Evolutionary conservation across 306 rosid genomes (phyloP).

Genomic region (Morella rubra): DNA sequence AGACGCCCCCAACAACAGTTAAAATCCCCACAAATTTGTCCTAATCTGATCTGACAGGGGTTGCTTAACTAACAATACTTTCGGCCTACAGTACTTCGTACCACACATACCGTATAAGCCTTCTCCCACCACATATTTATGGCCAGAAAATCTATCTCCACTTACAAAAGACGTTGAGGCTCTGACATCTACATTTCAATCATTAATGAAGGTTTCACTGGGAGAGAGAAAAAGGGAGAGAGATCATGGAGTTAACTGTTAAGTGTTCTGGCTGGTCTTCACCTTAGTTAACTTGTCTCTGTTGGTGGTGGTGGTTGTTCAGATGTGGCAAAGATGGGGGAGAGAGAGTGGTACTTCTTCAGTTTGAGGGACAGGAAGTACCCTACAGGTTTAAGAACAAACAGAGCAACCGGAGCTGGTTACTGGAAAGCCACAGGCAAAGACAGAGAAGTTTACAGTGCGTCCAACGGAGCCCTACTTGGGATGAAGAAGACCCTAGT

Average conservation of each 20-base stretch:
- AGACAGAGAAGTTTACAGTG: constrained; percentile 58
- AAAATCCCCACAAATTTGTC: too few species aligned
- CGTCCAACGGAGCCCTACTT: constrained; percentile 36
- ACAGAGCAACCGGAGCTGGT: constrained; percentile 75
- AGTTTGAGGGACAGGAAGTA: constrained; percentile 79
- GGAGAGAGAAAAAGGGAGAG: neutral
- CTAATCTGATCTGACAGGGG: too few species aligned
- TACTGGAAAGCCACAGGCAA: constrained; percentile 94
- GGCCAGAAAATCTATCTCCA: constrained; percentile 17
- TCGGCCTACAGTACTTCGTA: too few species aligned
- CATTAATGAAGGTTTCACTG: neutral
- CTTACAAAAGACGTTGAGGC: neutral
- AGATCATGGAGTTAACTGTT: neutral
- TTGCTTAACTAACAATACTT: too few species aligned
- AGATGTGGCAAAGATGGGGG: constrained; percentile 83
- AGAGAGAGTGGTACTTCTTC: constrained; percentile 77
- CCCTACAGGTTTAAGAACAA: constrained; percentile 75
- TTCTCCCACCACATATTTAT: neutral
- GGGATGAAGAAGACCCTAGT: constrained; percentile 92
- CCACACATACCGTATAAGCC: neutral
- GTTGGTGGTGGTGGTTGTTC: neutral
- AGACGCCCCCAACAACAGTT: too few species aligned
- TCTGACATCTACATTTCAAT: neutral
- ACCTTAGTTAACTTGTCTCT: neutral
- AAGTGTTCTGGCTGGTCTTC: neutral